Percentiles rank a stretch among this genome's conserved stretches.
phyloP scores from a whole-genome alignment of 129 eudicot species.

The sunflower (Helianthus annuus) region HanXRQr2.0-SUNRISE NC_035446.2:138357707-138358206 shows the following conservation, averaged over 20 bases:
- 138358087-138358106: not conserved
- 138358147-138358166: conserved; percentile 19
- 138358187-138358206: not conserved
- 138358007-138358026: not conserved
- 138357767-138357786: not conserved
- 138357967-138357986: not conserved
- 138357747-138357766: not conserved
- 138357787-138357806: not conserved
- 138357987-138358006: not conserved
- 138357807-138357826: not conserved
- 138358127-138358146: not conserved
- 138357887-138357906: conserved; percentile 7
- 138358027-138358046: too few species aligned
- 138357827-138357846: conserved; percentile 1
- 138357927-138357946: not conserved
- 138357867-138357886: conserved; percentile 2
- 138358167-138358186: conserved; percentile 16
- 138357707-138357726: not conserved
- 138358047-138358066: too few species aligned
- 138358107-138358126: not conserved
- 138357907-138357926: not conserved
- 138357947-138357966: not conserved
- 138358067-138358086: not conserved
- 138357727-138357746: not conserved
- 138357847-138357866: conserved; percentile 1